These are phyloP conservation scores for Starmera stellimalicola DNA, from an alignment of 1,139 yeast genomes.

Conservation along the genomic window DNA sequence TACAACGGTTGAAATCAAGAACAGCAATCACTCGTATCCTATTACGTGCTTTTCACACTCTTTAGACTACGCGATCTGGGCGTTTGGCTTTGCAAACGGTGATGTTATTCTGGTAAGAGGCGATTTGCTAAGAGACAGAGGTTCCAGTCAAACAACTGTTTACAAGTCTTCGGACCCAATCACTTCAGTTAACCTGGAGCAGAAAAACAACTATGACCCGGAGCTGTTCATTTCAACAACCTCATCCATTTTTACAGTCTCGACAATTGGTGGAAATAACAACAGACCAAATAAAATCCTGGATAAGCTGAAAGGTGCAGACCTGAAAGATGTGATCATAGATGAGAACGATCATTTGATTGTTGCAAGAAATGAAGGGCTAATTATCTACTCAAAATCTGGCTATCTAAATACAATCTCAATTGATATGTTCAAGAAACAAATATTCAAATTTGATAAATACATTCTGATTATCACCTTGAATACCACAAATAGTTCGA, in stretches of 20 bases:
- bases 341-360: conserved; percentile 21
- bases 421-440: conserved; percentile 50
- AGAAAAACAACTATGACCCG: conserved; percentile 27
- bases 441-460: conserved; percentile 29
- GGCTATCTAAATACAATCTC: conserved; percentile 51
- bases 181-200: conserved; percentile 56
- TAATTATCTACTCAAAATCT: conserved; percentile 28
- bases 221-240: conserved; percentile 33
- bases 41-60: conserved; percentile 15
- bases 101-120: conserved; percentile 77
- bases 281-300: conserved; percentile 57
- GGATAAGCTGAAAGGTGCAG: conserved; percentile 60
- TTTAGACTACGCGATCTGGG: conserved; percentile 28
- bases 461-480: conserved; percentile 31
- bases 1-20: conserved; percentile 32
- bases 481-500: conserved; percentile 18
- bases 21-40: conserved; percentile 19
- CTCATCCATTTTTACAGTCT: conserved; percentile 58
- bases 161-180: conserved; percentile 72
- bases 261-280: conserved; percentile 70
- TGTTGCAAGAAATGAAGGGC: conserved; percentile 21
- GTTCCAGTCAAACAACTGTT: conserved; percentile 76
- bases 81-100: conserved; percentile 85
- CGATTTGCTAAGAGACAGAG: conserved; percentile 80
- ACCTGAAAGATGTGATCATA: conserved; percentile 53